These are phyloP conservation scores for Helicostylum pulchrum DNA, from an alignment of 192 early-diverging fungal species.

Conservation along the genomic window DNA sequence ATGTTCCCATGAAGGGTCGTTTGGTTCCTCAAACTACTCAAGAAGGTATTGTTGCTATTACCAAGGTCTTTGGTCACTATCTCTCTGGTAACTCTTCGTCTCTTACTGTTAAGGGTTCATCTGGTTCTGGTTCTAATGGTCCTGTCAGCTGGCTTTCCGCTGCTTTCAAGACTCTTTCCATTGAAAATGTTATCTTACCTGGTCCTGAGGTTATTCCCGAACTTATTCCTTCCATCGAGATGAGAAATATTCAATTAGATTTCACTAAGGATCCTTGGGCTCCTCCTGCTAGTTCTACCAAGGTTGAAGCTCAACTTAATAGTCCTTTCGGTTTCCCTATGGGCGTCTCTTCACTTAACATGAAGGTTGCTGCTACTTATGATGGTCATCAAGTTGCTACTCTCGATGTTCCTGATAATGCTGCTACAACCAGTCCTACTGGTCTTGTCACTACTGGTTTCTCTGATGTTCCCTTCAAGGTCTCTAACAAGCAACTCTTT, in stretches of 20 bases:
- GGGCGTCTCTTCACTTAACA: conserved; percentile 15
- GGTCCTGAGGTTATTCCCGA: conserved; percentile 34
- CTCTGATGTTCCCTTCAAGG: conserved; percentile 30
- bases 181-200: conserved; percentile 33
- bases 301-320: conserved; percentile 34
- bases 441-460: conserved; percentile 25
- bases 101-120: conserved; percentile 31
- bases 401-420: conserved; percentile 27
- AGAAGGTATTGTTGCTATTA: conserved; percentile 43
- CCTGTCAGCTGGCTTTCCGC: conserved; percentile 37
- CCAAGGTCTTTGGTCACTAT: conserved; percentile 47
- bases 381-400: conserved; percentile 23
- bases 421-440: conserved; percentile 24
- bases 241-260: conserved; percentile 44
- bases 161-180: conserved; percentile 44
- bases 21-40: conserved; percentile 48
- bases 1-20: conserved; percentile 49
- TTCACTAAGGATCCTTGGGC: conserved; percentile 48
- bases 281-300: conserved; percentile 41
- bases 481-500: conserved; percentile 22
- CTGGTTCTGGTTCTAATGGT: conserved; percentile 31
- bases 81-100: conserved; percentile 38
- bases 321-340: conserved; percentile 44
- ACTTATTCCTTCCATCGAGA: conserved; percentile 36
- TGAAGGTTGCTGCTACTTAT: conserved; percentile 31